Conservation (phyloP, 2,329 filamentous ascomycete genomes). For the Colletotrichum sp. region DNA sequence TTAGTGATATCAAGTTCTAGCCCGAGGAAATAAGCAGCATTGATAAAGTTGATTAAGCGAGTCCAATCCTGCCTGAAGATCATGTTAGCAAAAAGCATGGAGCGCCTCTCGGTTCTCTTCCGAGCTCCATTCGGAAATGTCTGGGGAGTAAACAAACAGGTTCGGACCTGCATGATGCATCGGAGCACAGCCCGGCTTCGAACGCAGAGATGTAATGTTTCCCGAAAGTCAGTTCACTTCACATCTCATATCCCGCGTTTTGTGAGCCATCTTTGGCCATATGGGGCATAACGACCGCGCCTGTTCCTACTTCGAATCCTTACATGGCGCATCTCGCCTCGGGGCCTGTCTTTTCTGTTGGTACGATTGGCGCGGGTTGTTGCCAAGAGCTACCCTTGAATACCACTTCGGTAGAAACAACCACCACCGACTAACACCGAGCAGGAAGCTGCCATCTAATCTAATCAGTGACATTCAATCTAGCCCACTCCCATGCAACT, state of each 20-base stretch:
- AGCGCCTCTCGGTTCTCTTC: not conserved
- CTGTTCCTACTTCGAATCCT: not conserved
- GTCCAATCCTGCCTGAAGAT: not conserved
- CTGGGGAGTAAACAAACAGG: not conserved
- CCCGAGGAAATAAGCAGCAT: not conserved
- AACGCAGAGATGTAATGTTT: not conserved
- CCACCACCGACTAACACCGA: conserved; percentile 6
- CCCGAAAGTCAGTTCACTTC: not conserved
- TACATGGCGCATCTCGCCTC: not conserved
- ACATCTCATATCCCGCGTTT: not conserved
- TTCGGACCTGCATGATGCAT: not conserved
- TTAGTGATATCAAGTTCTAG: not conserved
- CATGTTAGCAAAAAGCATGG: not conserved
- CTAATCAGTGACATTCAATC: not conserved
- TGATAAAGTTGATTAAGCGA: not conserved
- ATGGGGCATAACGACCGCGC: not conserved
- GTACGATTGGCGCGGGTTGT: not conserved
- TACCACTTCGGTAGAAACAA: not conserved
- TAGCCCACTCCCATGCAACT: not conserved
- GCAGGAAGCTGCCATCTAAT: conserved; percentile 3
- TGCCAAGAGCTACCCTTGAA: not conserved
- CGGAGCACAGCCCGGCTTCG: not conserved
- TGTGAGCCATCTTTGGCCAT: not conserved
- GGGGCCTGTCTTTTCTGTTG: not conserved
- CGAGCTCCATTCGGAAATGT: not conserved